Conservation (phyloP, 169 alveolate genomes). For the Blepharisma undulans region DNA sequence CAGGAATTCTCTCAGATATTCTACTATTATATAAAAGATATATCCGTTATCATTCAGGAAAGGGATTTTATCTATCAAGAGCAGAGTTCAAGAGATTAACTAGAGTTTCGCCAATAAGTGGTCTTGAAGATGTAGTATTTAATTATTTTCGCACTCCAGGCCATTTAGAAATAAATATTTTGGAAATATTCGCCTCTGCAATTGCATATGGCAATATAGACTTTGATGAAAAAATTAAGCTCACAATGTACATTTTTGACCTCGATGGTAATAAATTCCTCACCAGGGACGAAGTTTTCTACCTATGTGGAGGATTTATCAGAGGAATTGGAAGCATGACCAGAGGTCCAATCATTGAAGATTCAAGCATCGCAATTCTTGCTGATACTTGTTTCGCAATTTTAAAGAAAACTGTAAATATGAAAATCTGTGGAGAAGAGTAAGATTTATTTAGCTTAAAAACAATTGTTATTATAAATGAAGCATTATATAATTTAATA, state of each 20-base stretch:
- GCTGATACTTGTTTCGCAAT: neutral
- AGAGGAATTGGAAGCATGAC: neutral
- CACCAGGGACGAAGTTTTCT: slow-evolving; percentile 8
- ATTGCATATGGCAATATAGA: neutral
- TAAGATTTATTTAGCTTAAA: neutral
- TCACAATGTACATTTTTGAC: slow-evolving; percentile 1
- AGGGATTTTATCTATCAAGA: neutral
- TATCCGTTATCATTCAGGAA: neutral
- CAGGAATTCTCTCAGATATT: no score
- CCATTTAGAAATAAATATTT: neutral
- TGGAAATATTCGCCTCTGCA: neutral
- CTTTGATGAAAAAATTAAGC: neutral
- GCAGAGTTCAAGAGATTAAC: neutral
- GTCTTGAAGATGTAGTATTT: neutral
- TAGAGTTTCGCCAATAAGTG: neutral
- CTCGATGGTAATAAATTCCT: slow-evolving; percentile 23
- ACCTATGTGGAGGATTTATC: neutral
- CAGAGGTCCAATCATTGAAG: neutral
- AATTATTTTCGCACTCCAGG: neutral
- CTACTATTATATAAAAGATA: neutral
- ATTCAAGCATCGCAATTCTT: neutral
- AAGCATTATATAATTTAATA: neutral
- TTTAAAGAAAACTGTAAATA: neutral
- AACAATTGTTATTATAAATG: neutral
- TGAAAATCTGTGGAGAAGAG: neutral